phyloP scores from a whole-genome alignment of 2,329 filamentous ascomycete species.

The Dothiorella sarmentorum region DNA sequence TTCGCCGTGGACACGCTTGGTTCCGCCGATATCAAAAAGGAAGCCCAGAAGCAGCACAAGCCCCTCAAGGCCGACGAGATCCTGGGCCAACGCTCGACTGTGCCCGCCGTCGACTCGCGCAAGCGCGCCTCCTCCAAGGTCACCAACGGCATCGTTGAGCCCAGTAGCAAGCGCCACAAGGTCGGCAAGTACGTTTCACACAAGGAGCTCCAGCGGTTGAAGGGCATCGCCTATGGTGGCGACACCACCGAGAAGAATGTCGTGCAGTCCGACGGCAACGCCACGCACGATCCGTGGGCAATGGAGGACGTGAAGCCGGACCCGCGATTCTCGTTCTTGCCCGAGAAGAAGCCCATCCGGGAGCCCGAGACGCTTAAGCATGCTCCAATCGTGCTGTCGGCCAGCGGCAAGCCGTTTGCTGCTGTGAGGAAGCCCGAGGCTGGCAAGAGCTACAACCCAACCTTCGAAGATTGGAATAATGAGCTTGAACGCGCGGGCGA shows the following conservation, averaged over 20 bases:
- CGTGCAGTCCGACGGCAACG: slow-evolving; percentile 55
- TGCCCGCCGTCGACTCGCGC: slow-evolving; percentile 72
- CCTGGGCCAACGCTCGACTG: slow-evolving; percentile 74
- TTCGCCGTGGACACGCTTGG: slow-evolving; percentile 79
- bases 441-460: slow-evolving; percentile 89
- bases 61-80: slow-evolving; percentile 88
- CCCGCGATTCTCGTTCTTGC: slow-evolving; percentile 62
- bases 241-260: slow-evolving; percentile 50
- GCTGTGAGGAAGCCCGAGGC: slow-evolving; percentile 75
- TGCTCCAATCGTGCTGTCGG: slow-evolving; percentile 76
- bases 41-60: slow-evolving; percentile 67
- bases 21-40: slow-evolving; percentile 62
- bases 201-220: slow-evolving; percentile 77
- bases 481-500: slow-evolving; percentile 71
- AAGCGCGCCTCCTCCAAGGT: slow-evolving; percentile 71
- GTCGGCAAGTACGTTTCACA: slow-evolving; percentile 67
- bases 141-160: slow-evolving; percentile 67
- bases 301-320: slow-evolving; percentile 49
- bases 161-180: slow-evolving; percentile 68
- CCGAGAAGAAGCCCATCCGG: slow-evolving; percentile 62
- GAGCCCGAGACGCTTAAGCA: slow-evolving; percentile 72
- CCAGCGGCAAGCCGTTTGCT: slow-evolving; percentile 73
- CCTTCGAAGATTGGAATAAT: slow-evolving; percentile 79
- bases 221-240: slow-evolving; percentile 71
- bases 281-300: slow-evolving; percentile 75